Evolutionary conservation across 2,329 filamentous ascomycete species (phyloP).

Genomic region (Dactylellina leptospora): DNA sequence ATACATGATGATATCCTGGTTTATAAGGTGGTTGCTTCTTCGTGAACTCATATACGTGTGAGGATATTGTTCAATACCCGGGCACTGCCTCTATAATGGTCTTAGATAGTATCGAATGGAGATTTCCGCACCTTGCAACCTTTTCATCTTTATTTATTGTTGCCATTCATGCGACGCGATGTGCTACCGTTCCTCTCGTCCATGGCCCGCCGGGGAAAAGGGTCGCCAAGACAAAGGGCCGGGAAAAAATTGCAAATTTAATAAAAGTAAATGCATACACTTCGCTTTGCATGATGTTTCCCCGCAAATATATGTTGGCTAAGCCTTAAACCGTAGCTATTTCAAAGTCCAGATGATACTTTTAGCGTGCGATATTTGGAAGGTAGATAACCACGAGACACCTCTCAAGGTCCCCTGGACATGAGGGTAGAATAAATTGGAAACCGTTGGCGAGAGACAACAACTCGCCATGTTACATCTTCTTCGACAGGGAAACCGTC

Average conservation of each 20-base stretch:
- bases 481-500: not conserved
- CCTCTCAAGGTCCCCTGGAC: slow-evolving; percentile 4
- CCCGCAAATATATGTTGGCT: slow-evolving; percentile 8
- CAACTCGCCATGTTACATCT: slow-evolving; percentile 19
- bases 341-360: slow-evolving; percentile 30
- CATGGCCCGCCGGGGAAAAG: not conserved
- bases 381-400: slow-evolving; percentile 38
- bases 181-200: slow-evolving; percentile 22
- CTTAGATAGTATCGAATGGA: slow-evolving; percentile 18
- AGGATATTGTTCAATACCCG: slow-evolving; percentile 1
- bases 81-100: slow-evolving; percentile 18
- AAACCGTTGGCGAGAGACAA: slow-evolving; percentile 7
- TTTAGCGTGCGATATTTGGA: slow-evolving; percentile 29
- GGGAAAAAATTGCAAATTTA: slow-evolving; percentile 6
- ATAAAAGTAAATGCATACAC: too few relatives aligned
- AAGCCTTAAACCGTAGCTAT: slow-evolving; percentile 2
- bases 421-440: slow-evolving; percentile 1
- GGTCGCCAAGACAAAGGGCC: slow-evolving; percentile 20
- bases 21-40: slow-evolving; percentile 19
- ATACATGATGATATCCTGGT: not conserved
- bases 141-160: slow-evolving; percentile 10
- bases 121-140: not conserved
- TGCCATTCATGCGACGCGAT: too few relatives aligned
- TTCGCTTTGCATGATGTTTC: slow-evolving; percentile 29
- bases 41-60: slow-evolving; percentile 17